These are phyloP conservation scores for Letharia columbiana DNA, from an alignment of 495 filamentous ascomycete genomes.

Conservation along the genomic window DNA sequence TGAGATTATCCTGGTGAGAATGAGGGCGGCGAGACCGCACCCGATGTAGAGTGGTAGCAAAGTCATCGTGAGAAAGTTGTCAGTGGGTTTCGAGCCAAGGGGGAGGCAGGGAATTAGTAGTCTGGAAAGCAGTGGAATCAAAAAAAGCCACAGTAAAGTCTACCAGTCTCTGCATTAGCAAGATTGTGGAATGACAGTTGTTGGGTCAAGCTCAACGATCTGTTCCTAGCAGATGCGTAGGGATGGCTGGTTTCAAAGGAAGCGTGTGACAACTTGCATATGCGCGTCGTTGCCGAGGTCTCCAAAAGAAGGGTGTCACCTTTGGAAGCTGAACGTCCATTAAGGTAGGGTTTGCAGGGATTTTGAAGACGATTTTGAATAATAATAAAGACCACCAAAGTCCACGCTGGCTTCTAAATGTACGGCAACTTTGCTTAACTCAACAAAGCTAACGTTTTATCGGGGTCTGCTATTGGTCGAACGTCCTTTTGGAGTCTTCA, in stretches of 20 bases:
- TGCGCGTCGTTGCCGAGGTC: background rate
- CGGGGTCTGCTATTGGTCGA: too few species aligned
- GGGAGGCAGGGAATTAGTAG: background rate
- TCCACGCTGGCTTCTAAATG: too few species aligned
- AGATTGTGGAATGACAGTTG: background rate
- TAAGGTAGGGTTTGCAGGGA: too few species aligned
- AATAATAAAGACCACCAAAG: too few species aligned
- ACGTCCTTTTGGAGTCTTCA: too few species aligned
- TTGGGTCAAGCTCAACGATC: background rate
- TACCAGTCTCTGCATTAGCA: background rate
- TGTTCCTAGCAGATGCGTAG: background rate
- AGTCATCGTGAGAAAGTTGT: background rate
- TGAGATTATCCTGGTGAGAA: background rate
- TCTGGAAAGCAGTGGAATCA: too few species aligned
- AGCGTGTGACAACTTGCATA: background rate
- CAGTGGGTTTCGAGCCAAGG: too few species aligned
- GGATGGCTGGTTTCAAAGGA: background rate
- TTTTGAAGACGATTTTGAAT: too few species aligned
- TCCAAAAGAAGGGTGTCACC: too few species aligned
- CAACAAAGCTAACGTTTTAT: too few species aligned
- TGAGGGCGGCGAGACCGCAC: background rate
- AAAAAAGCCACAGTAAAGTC: background rate
- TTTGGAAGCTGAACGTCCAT: too few species aligned
- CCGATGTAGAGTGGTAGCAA: constrained; percentile 2
- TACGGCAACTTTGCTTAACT: too few species aligned